Evolutionary conservation across 2,329 filamentous ascomycete genomes (phyloP), one percentile per base, ranked within the genome.

Genomic region (Fusarium sp.): DNA sequence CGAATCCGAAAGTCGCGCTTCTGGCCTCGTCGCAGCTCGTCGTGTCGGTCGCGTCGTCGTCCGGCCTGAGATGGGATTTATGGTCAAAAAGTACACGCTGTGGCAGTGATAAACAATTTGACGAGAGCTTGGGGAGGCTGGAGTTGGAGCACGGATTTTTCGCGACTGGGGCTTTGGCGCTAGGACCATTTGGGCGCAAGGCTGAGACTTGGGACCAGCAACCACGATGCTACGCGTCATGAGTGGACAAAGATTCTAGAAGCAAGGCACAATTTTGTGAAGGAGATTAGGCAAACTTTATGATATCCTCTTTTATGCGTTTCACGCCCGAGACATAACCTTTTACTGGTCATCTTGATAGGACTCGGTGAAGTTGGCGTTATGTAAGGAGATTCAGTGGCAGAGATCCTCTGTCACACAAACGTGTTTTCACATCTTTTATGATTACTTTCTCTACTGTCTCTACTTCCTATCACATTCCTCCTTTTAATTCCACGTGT

Each of bases 111-210:
- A 79, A 79, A 79, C 76, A 79, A 79, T 79, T 79, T 79, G 67
- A 73, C 62, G 64, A 78, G 75, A 79, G 77, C 77, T 79, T 78
- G 78, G 75, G 79, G 78, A 81, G 81, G 77, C 79, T 81, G 79
- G 78, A 75, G 66, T 67, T 67, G 69, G 78, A 77, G 76, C 79
- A 80, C 80, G 81, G 80, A 77, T 80, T 82, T 82, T 82, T 83
- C 80, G 81, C 79, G 79, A 79, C 77, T 72, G 72, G 77, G 76
- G 73, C 60, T 66, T 70, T 57, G 63, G 69, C 80, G 78, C 81
- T 83, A 83, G 67, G 62, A 81, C 81, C 29, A 62, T 79, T 81
- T 75, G 73, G 81, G 67, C 60, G 70, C 80, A 81, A 80, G 80
- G 78, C 80, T 81, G 79, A 79, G 69, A 66, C 49, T 53, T 53